Percentiles rank a stretch among this genome's conserved stretches.
phyloP scores from a whole-genome alignment of 345 rosid genomes.

The Triadica sebifera region DNA sequence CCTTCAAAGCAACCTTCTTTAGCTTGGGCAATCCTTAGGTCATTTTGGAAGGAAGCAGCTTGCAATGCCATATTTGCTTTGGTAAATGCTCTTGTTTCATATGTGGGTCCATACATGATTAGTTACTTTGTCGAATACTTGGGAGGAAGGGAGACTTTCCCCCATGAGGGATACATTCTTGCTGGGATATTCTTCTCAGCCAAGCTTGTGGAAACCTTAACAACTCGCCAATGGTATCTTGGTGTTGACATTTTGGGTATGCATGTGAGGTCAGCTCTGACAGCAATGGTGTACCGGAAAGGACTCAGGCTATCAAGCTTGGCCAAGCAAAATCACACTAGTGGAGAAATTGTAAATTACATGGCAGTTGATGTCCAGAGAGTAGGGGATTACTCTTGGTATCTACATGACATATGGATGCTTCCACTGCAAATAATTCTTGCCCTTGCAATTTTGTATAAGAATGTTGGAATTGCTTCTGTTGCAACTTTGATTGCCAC shows the following conservation, averaged over 20 bases:
- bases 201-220: conserved; percentile 88
- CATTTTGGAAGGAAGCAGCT: conserved; percentile 98
- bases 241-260: conserved; percentile 99
- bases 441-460: conserved; percentile 89
- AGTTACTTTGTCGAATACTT: conserved; percentile 95
- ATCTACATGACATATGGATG: conserved; percentile 99
- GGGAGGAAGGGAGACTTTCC: conserved; percentile 81
- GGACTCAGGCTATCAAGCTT: conserved; percentile 88
- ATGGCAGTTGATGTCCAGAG: conserved; percentile 99
- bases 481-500: conserved; percentile 90
- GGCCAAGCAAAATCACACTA: conserved; percentile 91
- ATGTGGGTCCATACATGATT: conserved; percentile 93
- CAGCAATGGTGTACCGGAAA: conserved; percentile 91
- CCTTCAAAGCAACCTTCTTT: conserved; percentile 81
- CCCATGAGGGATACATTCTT: conserved; percentile 90
- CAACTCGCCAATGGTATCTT: conserved; percentile 98
- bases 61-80: conserved; percentile 90
- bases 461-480: conserved; percentile 94
- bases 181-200: conserved; percentile 92
- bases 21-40: conserved; percentile 79
- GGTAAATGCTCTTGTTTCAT: conserved; percentile 84
- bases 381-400: conserved; percentile 96
- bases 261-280: conserved; percentile 98
- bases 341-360: conserved; percentile 94
- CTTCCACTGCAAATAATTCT: conserved; percentile 95